Evolutionary conservation across 345 rosid species (phyloP).

Genomic region (Citrus maxima): DNA sequence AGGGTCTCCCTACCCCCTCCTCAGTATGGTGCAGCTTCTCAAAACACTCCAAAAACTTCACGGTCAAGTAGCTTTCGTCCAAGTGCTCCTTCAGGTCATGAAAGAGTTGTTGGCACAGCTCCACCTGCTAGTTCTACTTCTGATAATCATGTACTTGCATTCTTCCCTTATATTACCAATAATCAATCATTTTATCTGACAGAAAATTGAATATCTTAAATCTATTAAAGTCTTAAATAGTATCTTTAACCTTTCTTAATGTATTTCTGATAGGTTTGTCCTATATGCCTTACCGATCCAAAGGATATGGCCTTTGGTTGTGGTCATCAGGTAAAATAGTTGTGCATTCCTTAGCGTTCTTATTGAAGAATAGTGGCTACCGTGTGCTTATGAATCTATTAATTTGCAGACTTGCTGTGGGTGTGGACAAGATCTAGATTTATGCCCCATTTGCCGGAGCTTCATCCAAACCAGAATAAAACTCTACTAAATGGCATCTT

Average conservation of each 20-base stretch:
- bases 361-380: conserved; percentile 1
- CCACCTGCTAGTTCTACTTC: conserved; percentile 42
- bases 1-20: conserved; percentile 64
- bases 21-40: conserved; percentile 30
- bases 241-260: background rate
- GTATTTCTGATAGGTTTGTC: conserved; percentile 44
- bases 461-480: conserved; percentile 69
- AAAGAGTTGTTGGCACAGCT: conserved; percentile 16
- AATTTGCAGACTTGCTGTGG: conserved; percentile 73
- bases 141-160: conserved; percentile 36
- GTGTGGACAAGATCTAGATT: conserved; percentile 70
- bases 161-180: background rate
- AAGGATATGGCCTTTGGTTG: conserved; percentile 82
- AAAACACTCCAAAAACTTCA: conserved; percentile 31
- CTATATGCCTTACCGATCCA: conserved; percentile 53
- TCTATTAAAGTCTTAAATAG: background rate
- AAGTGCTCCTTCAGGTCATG: conserved; percentile 35
- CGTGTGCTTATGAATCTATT: conserved; percentile 5
- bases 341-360: background rate
- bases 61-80: conserved; percentile 40
- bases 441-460: conserved; percentile 84
- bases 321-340: conserved; percentile 67
- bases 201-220: background rate
- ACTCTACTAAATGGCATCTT: conserved; percentile 51
- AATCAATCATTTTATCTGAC: background rate